These are phyloP conservation scores for Gamarada debralockiae DNA, from an alignment of 495 filamentous ascomycete species.

Conservation along the genomic window DNA sequence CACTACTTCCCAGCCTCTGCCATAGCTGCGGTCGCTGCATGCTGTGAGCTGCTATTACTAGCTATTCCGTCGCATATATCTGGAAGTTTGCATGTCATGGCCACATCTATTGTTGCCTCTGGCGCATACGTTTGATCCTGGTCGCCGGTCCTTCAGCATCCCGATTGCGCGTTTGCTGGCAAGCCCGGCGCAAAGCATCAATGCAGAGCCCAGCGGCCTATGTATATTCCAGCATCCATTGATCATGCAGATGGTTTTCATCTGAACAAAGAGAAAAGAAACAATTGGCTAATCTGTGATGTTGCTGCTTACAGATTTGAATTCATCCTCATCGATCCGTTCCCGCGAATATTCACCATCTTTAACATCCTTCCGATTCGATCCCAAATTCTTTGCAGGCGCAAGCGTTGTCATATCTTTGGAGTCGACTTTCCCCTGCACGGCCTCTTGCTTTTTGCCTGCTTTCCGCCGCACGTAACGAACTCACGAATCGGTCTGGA, in stretches of 20 bases:
- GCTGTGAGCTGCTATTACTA: conserved; percentile 4
- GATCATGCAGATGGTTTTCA: not conserved
- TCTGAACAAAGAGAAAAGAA: not conserved
- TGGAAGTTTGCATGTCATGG: conserved; percentile 18
- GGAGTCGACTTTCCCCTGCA: conserved; percentile 15
- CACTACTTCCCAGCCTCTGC: conserved; percentile 5
- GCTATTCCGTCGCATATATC: conserved; percentile 10
- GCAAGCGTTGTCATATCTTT: conserved; percentile 22
- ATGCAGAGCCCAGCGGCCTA: not conserved
- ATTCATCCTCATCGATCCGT: conserved; percentile 21
- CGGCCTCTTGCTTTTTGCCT: conserved; percentile 14
- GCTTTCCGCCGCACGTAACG: conserved; percentile 19
- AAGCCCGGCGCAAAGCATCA: conserved; percentile 16
- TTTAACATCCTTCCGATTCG: conserved; percentile 12
- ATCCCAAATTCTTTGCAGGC: conserved; percentile 23
- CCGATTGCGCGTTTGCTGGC: conserved; percentile 25
- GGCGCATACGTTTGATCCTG: conserved; percentile 20
- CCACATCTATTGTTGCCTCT: conserved; percentile 16
- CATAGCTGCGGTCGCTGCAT: not conserved
- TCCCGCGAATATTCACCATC: conserved; percentile 17
- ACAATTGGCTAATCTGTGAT: conserved; percentile 20
- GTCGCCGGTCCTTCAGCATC: conserved; percentile 10
- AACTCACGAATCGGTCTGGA: conserved; percentile 20
- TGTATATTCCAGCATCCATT: conserved; percentile 3
- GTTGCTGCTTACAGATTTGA: conserved; percentile 21